Base-by-base conservation (phyloP, 305 asterid species). In the Fraxinus velutina region DNA sequence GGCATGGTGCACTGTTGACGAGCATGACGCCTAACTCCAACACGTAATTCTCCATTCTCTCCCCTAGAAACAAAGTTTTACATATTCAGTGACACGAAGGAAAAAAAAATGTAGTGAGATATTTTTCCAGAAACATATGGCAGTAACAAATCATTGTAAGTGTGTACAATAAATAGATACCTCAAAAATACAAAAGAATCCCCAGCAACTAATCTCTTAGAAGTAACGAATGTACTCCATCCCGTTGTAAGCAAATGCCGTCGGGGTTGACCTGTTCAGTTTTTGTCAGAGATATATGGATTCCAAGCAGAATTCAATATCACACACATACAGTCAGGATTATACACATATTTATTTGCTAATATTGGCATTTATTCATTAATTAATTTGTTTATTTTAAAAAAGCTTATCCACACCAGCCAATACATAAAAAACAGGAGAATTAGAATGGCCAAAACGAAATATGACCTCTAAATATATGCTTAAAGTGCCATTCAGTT, bases 171-270 rank as follows among this genome's bases (percentile, higher is more conserved):
- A 36, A 2, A 21, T 44, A 57, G 50, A 71, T 87, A 95, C 98
- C 99, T 94, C 83, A 96, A 86, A 80, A 96, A 96, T 74, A 96
- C 94, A 87, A 96, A 94, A 55, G 97, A 92, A 84, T 96, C 99
- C 7, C 99, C 98, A 52, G 99, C 97, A 30, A 89, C 95, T 86
- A 96, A 88, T 89, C 93, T 89, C 90, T 96, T 96, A 2, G 97
- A 92, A 73, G 98, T 90, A 37, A 96, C 98, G 82, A 94, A 96
- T 2, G 97, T 91, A 85, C 99, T 96, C 99, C 99, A 96, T 12
- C 99, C 99, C 6, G 99, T 94, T 21, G 99, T 96, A 57, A 96
- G 98, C 89, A 96, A 88, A 87, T 96, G 98, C 85, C 99, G 90
- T 73, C 97, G 90, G 44, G 99, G 99, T 87, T 96, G 98, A 76